A percentile compares a stretch with the other conserved stretches of the same genome.
phyloP scores from a whole-genome alignment of 2,329 filamentous ascomycete species.

The Penicillium sp. region DNA sequence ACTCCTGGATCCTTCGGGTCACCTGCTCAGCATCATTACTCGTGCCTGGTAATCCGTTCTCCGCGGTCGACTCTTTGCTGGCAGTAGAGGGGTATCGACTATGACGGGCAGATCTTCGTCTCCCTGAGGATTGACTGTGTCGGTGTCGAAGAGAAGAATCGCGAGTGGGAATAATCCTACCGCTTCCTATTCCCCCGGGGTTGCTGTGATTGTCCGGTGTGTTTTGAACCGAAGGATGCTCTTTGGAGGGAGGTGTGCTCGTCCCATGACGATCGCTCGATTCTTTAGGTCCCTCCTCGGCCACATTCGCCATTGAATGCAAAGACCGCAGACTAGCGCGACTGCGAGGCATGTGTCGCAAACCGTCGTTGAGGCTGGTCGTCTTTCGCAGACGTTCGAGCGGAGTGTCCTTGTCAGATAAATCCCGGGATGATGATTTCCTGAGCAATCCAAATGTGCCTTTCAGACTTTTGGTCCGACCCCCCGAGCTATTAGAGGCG shows the following conservation, averaged over 20 bases:
- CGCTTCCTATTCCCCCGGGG: conserved; percentile 44
- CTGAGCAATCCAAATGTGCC: conserved; percentile 34
- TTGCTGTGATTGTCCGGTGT: conserved; percentile 28
- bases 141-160: conserved; percentile 65
- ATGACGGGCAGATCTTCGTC: conserved; percentile 53
- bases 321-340: conserved; percentile 41
- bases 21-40: conserved; percentile 55
- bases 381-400: conserved; percentile 36
- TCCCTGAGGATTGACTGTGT: conserved; percentile 51
- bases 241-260: conserved; percentile 28
- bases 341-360: conserved; percentile 35
- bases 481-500: conserved; percentile 40
- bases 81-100: conserved; percentile 39
- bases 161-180: conserved; percentile 62
- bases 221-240: conserved; percentile 37
- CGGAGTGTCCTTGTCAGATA: conserved; percentile 36
- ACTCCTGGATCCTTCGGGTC: conserved; percentile 57
- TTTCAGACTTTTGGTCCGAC: conserved; percentile 39
- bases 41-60: conserved; percentile 39
- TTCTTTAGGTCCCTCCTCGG: conserved; percentile 35
- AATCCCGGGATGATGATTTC: conserved; percentile 38
- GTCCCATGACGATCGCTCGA: conserved; percentile 15
- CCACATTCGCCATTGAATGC: conserved; percentile 45
- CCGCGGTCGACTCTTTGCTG: conserved; percentile 41
- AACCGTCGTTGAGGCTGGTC: conserved; percentile 34